Percentiles rank a stretch among this genome's conserved stretches.
Conservation (phyloP, 23 red algal genomes). For the Gracilaria domingensis region DNA sequence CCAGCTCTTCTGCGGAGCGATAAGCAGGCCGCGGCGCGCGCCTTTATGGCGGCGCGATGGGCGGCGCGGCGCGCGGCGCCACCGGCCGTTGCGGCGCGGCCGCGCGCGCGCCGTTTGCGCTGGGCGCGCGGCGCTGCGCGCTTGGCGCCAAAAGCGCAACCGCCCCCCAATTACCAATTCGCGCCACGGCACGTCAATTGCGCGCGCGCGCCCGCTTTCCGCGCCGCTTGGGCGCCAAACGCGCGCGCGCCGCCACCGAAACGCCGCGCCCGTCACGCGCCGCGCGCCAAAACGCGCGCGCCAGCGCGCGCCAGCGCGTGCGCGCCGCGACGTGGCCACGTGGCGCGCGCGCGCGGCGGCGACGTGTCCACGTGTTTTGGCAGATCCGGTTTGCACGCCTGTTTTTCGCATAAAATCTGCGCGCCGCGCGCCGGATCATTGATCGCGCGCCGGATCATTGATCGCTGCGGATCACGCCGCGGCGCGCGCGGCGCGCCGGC, state of each 20-base stretch:
- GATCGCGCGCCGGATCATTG: neutral
- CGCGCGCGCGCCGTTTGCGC: neutral
- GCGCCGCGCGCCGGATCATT: neutral
- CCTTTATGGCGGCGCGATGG: too few relatives aligned
- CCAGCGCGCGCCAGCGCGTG: neutral
- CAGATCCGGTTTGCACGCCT: neutral
- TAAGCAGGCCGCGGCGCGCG: too few relatives aligned
- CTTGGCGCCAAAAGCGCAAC: neutral
- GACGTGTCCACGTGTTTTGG: constrained; percentile 29
- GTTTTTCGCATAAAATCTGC: neutral
- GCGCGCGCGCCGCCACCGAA: too few relatives aligned
- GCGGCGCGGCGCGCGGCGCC: neutral
- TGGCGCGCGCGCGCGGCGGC: neutral
- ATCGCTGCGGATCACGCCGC: neutral
- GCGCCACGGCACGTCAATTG: too few relatives aligned
- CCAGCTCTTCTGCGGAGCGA: too few relatives aligned
- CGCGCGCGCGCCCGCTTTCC: too few relatives aligned
- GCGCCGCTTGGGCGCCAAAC: neutral
- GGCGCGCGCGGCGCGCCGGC: too few relatives aligned
- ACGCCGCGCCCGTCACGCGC: too few relatives aligned
- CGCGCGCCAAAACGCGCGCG: neutral
- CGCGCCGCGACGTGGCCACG: neutral
- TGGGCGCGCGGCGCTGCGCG: too few relatives aligned
- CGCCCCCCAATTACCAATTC: too few relatives aligned
- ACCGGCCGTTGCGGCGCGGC: too few relatives aligned